These are phyloP conservation scores for Leccinellum albellum DNA, from an alignment of 768 basidiomycete species.

Conservation along the genomic window DNA sequence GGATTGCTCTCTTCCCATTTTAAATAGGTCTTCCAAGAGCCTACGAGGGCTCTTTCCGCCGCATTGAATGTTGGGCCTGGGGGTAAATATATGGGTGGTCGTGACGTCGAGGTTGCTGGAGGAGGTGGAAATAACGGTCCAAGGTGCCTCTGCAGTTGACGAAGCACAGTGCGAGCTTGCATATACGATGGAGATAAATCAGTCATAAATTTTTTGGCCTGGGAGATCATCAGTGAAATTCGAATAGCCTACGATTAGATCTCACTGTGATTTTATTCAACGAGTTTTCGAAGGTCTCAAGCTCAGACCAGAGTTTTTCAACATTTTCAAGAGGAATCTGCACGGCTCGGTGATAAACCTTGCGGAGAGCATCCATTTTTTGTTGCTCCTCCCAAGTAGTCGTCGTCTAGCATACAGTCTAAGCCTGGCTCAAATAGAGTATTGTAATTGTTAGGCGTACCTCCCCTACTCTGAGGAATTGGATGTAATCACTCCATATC, in stretches of 20 bases:
- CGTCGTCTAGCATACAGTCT: conserved; percentile 41
- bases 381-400: conserved; percentile 96
- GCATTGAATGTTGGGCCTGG: conserved; percentile 68
- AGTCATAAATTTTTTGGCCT: conserved; percentile 94
- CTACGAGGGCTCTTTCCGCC: conserved; percentile 70
- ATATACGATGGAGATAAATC: conserved; percentile 92
- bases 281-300: conserved; percentile 85
- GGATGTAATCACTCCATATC: conserved; percentile 93
- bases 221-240: conserved; percentile 10
- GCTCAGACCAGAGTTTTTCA: conserved; percentile 89
- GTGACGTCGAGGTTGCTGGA: conserved; percentile 39
- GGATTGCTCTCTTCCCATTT: conserved; percentile 97
- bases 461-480: conserved; percentile 78
- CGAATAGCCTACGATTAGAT: not conserved
- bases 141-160: conserved; percentile 72
- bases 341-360: conserved; percentile 90
- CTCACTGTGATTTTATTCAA: conserved; percentile 83
- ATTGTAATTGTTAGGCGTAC: conserved; percentile 40
- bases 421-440: conserved; percentile 1
- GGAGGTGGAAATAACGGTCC: conserved; percentile 55
- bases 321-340: conserved; percentile 93
- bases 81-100: conserved; percentile 56
- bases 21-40: conserved; percentile 86
- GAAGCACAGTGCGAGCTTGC: conserved; percentile 88
- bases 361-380: conserved; percentile 89